Evolutionary conservation across 148 eudicot genomes (phyloP).

Genomic region (Euryodendron excelsum): DNA sequence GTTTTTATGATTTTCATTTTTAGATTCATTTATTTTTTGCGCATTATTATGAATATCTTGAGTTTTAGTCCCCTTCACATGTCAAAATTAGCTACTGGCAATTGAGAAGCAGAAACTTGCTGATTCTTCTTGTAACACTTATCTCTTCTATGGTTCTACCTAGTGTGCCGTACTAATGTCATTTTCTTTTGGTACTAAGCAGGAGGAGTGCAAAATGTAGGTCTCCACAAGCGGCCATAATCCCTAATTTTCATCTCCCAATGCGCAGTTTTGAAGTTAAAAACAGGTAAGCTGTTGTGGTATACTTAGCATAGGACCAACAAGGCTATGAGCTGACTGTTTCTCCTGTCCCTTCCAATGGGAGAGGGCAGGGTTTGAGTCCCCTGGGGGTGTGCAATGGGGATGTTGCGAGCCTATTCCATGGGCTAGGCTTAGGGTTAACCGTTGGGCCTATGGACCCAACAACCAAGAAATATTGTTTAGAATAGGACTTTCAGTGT

Average conservation of each 20-base stretch:
- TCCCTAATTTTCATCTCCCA: constrained; percentile 72
- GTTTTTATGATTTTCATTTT: not conserved
- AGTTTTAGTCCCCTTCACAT: not conserved
- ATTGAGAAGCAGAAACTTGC: not conserved
- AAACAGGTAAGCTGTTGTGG: constrained; percentile 44
- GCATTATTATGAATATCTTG: not conserved
- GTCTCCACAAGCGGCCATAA: constrained; percentile 55
- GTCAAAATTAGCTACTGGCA: constrained; percentile 1
- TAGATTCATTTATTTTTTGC: not conserved
- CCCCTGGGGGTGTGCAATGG: not conserved
- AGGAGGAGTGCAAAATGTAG: constrained; percentile 44
- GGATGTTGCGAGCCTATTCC: not conserved
- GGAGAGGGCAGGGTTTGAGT: not conserved
- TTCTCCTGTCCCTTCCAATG: not conserved
- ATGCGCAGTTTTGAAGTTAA: constrained; percentile 77
- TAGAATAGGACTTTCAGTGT: not conserved
- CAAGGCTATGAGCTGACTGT: not conserved
- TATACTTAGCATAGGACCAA: too few species aligned
- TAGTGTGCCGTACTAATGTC: not conserved
- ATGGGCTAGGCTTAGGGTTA: too few species aligned
- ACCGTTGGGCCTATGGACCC: not conserved
- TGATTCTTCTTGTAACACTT: not conserved
- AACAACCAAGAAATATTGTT: not conserved
- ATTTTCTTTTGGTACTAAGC: constrained; percentile 12
- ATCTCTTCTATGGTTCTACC: not conserved